Base-by-base conservation (phyloP, 768 basidiomycete species). In the Hygrocybe punicea region DNA sequence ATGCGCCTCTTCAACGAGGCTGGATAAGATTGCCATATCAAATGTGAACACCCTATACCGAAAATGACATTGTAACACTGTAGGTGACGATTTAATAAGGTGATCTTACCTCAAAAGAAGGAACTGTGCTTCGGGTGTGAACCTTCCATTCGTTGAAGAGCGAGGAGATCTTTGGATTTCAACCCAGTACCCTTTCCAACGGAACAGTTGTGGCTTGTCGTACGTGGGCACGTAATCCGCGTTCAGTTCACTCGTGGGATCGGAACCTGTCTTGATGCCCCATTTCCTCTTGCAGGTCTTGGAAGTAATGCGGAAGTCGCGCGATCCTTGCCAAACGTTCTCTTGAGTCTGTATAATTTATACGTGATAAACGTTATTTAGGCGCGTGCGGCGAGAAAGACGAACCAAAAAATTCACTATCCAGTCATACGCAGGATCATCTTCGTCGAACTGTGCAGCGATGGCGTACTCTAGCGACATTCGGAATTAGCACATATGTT, bases 401-500 rank as follows among this genome's bases (percentile, higher is more conserved):
- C 71, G 53, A 46, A 79, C 79, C 51, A 82, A 62, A 53, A 78
- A 77, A 8, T 73, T 65, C 1, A 78, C 61, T 6, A 82, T 69
- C 79, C 80, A 82, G 50, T 81, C 80, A 57, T 78, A 81, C 1
- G 77, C 69, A 0, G 76, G 78, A 58, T 81, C 79, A 9, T 77
- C 76, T 59, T 78, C 70, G n/a, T 67, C 65, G 56, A 82, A 80
- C 35, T 73, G 71, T 0, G 78, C 80, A 6, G 78, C 76, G 7
- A 80, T 70, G 2, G 71, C 74, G 52, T 75, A 78, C 52, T 75
- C 79, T 81, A 57, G 49, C 9, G 40, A 23, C 21, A 23, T 55
- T 6, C 48, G 23, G 46, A 46, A n/a, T n/a, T n/a, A n/a, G n/a
- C n/a, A n/a, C n/a, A n/a, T n/a, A n/a, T n/a, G n/a, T n/a, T n/a